Base-by-base conservation (phyloP, 2,329 filamentous ascomycete genomes). In the Sphaerulina populicola region DNA sequence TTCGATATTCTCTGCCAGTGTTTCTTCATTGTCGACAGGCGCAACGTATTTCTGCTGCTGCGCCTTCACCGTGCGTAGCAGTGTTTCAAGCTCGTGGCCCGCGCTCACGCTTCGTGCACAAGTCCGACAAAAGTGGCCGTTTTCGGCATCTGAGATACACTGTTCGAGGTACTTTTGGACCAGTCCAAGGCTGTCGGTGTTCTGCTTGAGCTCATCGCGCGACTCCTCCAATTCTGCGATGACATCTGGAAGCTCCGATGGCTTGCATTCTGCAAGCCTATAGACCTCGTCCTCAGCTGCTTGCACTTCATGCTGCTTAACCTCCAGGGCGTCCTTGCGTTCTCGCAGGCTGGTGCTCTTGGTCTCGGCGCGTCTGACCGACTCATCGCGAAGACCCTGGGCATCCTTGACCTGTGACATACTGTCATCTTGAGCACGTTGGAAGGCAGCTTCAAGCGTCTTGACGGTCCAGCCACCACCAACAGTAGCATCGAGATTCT, bases 71-170 rank as follows among this genome's bases (percentile, higher is more conserved):
- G 82, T 85, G 37, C 79, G 75, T 44, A 82, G 71, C 54, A 94
- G 76, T 47, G 74, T 79, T n/a, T 76, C 81, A 57, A 78, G 82
- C 61, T 78, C 80, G 30, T 70, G 72, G 23, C 23, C 23, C 63
- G 75, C 65, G 49, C 80, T 68, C 65, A 95, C 89, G 3, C 75
- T 68, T 47, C 88, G 80, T 39, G 80, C 77, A 64, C 91, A 97
- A 18, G 93, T 79, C 31, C 81, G 77, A 66, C 91, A 97, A 40
- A 78, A 78, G 59, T 88, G 85, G 48, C 85, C 79, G 31, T 80
- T 74, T 49, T 85, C 76, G 9, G 86, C 77, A 18, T 76, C 35
- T 29, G 59, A 56, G 30, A 64, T 57, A 47, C 62, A 64, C 7
- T 47, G 41, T 31, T 63, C 47, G 8, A 64, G 59, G 40, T 63